Base-by-base conservation (phyloP, 345 rosid genomes). In the Cardiospermum halicacabum region DNA sequence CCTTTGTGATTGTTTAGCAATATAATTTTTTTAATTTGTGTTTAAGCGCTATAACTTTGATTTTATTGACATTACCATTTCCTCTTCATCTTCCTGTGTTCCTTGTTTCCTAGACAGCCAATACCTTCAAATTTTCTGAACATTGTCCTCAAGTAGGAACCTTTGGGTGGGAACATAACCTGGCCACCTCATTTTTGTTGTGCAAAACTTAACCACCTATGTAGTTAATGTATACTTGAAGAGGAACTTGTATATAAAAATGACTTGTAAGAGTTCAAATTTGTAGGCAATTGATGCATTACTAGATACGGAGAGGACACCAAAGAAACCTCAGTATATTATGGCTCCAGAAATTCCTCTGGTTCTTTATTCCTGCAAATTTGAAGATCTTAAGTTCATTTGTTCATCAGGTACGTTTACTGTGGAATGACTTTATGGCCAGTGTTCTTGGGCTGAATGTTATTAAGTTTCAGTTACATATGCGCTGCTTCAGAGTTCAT, bases 331-430 rank as follows among this genome's bases (percentile, higher is more conserved):
- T 21, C 98, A 90, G 64, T 93, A 82, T 72, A 67, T 63, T 56
- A 84, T 88, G 89, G 96, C 97, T 68, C 75, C 92, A 3, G 98
- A 90, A 71, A 74, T 77, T 54, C 98, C 97, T 11, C 72, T 93
- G 82, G 83, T 88, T 69, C 95, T 93, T 72, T 81, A 73, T 39
- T 72, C 88, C 66, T 93, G 96, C 75, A 85, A 88, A 59, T 91
- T 91, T 64, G 80, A 86, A 74, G 80, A 74, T 67, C 84, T 90
- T 58, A 59, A 81, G 56, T 91, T 90, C 80, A 70, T 62, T 28
- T 93, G 96, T 68, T 85, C 97, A 66, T 55, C 82, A 81, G 96
- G 98, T 91, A 81, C 65, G 57, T 72, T 25, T 11, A 34, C 31
- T 34, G 10, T 56, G 36, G 50, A 26, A 5, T 2, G 1, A 37